These are phyloP conservation scores for Bonia amplexicaulis DNA, from an alignment of 176 grass and related monocot species.

Conservation along the genomic window DNA sequence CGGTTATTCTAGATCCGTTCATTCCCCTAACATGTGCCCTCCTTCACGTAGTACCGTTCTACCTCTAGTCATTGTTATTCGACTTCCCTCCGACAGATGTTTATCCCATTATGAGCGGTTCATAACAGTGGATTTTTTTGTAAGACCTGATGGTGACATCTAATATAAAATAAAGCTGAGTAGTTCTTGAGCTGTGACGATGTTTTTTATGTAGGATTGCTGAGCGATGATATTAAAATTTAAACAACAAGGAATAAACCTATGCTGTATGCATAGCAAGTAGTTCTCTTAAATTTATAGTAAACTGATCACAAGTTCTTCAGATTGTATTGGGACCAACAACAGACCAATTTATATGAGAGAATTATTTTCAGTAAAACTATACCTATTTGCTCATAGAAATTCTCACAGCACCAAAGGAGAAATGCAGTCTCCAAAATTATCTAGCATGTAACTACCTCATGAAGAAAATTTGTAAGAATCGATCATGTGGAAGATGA, in stretches of 20 bases:
- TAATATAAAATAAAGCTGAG: neutral
- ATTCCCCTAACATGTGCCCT: no score
- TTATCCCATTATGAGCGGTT: no score
- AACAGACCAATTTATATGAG: neutral
- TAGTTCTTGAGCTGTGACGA: neutral
- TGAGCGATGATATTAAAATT: neutral
- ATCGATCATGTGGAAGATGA: neutral
- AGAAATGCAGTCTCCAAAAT: neutral
- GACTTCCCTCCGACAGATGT: no score
- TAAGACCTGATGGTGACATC: conserved; percentile 11
- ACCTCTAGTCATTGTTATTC: no score
- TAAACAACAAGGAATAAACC: neutral
- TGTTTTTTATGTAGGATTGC: neutral
- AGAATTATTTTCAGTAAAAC: conserved; percentile 1
- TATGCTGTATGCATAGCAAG: neutral
- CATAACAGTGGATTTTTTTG: neutral
- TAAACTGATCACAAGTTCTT: neutral
- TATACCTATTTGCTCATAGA: neutral
- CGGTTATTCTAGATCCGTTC: no score
- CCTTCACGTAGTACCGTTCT: no score
- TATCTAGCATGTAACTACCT: neutral
- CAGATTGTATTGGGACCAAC: neutral
- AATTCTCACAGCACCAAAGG: neutral
- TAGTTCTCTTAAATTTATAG: neutral
- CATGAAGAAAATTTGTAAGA: neutral